Percentiles rank a stretch among this genome's conserved stretches.
Conservation (phyloP, 208 protist species). For the Acanthamoeba healyi region DNA sequence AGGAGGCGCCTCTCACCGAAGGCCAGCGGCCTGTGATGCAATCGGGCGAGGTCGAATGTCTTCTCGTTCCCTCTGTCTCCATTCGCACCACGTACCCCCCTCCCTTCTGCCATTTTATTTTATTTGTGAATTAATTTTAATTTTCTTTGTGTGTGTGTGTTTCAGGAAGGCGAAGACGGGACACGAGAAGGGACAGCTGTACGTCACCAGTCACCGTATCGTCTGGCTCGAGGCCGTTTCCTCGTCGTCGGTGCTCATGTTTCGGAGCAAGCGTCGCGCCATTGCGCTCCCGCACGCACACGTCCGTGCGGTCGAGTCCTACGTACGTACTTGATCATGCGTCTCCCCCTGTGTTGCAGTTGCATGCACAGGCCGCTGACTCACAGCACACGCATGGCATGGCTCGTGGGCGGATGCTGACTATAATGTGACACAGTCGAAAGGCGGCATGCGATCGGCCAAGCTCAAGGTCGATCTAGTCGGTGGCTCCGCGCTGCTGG, state of each 20-base stretch:
- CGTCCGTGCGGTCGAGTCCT: not conserved
- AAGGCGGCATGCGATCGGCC: not conserved
- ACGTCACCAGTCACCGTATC: not conserved
- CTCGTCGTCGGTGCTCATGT: not conserved
- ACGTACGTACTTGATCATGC: not conserved
- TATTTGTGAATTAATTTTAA: too few relatives aligned
- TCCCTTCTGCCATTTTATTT: too few relatives aligned
- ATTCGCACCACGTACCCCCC: not conserved
- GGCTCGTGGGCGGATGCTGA: too few relatives aligned
- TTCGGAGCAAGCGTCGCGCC: not conserved
- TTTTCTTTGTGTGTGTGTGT: not conserved
- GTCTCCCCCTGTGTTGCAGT: not conserved
- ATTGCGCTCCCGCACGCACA: not conserved
- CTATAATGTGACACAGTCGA: not conserved
- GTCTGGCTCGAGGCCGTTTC: conserved; percentile 2
- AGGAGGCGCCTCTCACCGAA: not conserved
- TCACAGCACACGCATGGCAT: too few relatives aligned
- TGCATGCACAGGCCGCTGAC: too few relatives aligned
- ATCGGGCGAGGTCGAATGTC: not conserved
- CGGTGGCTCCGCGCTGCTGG: not conserved
- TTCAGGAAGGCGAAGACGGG: not conserved
- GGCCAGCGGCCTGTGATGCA: not conserved
- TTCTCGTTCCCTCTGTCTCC: not conserved
- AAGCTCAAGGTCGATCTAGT: not conserved
- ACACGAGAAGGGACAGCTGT: not conserved